Evolutionary conservation across 257 asterid species (phyloP), one percentile per base, ranked within the genome.

Genomic region (Solanum tarijense): DNA sequence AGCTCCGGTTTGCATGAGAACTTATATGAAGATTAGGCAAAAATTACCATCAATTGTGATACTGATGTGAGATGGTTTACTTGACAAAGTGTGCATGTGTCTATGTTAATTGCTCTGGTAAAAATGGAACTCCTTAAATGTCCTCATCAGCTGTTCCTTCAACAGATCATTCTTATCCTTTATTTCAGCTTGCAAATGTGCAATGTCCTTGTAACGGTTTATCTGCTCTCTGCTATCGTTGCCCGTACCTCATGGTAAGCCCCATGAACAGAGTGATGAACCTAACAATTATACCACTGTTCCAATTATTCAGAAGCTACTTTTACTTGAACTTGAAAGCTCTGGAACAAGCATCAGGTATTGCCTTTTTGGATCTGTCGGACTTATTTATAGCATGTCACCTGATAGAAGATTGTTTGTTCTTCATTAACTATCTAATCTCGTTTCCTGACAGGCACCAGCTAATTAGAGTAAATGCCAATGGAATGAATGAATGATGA

Each of bases 121-220:
- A 41, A 41, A 11, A 41, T 41, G 48, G 48, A 43, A 12, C 52
- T 12, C 2, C 52, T 12, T 43, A 16, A 23, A 52, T 52, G 60
- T 52, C 23, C 20, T 48, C 21, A 48, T 48, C 60, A 48, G 3
- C 2, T 48, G 3, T 48, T 48, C 21, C 21, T 2, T 55, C 21
- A 27, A 34, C 11, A 16, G 34, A 7, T 69, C 76, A 69, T 69
- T 69, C 76, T 73, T 35, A 32, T 73, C 43, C 32, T 87, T 8
- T 88, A 35, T 65, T 78, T 89, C 94, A 94, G 98, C 93, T 95
- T 81, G 98, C 98, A 55, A 76, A 93, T 21, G 99, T 95, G 87
- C 99, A 96, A 90, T 96, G 99, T 86, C 99, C 96, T 89, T 96
- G 98, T 60, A 98, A 48, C 93, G 97, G 89, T 91, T 96, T 74